phyloP scores from a whole-genome alignment of 2,329 filamentous ascomycete species.

The Exophiala sp. region DNA sequence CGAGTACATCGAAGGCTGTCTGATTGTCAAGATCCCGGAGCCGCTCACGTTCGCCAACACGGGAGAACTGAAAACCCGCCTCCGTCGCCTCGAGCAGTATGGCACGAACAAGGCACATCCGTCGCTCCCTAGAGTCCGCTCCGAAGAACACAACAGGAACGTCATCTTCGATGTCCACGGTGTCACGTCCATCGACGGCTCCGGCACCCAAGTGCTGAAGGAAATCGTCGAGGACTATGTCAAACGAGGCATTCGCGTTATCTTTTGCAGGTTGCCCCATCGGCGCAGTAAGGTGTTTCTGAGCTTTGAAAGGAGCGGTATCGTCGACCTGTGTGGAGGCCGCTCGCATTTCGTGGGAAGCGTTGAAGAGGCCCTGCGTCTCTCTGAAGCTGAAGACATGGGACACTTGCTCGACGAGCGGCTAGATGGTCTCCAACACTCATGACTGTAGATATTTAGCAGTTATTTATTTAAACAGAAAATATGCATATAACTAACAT shows the following conservation, averaged over 20 bases:
- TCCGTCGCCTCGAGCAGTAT: conserved; percentile 80
- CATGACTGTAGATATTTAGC: background rate
- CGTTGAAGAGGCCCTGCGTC: conserved; percentile 74
- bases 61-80: conserved; percentile 76
- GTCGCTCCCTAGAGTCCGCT: conserved; percentile 71
- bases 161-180: conserved; percentile 97
- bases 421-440: conserved; percentile 1
- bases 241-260: conserved; percentile 60
- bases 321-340: conserved; percentile 76
- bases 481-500: no score
- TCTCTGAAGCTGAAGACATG: conserved; percentile 67
- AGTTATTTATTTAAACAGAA: background rate
- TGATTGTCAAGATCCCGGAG: conserved; percentile 97
- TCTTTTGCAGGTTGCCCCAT: conserved; percentile 50
- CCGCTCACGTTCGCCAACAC: conserved; percentile 96
- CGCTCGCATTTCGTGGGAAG: conserved; percentile 70
- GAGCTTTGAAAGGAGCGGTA: conserved; percentile 71
- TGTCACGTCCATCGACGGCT: conserved; percentile 91
- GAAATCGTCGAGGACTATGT: conserved; percentile 82
- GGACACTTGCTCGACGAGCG: conserved; percentile 33
- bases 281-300: conserved; percentile 57
- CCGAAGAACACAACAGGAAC: conserved; percentile 77
- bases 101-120: conserved; percentile 82
- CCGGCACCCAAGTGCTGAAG: conserved; percentile 80
- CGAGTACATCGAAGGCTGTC: conserved; percentile 83